Evolutionary conservation across 1,284 basidiomycete species (phyloP).

Genomic region (Tausonia pullulans): DNA sequence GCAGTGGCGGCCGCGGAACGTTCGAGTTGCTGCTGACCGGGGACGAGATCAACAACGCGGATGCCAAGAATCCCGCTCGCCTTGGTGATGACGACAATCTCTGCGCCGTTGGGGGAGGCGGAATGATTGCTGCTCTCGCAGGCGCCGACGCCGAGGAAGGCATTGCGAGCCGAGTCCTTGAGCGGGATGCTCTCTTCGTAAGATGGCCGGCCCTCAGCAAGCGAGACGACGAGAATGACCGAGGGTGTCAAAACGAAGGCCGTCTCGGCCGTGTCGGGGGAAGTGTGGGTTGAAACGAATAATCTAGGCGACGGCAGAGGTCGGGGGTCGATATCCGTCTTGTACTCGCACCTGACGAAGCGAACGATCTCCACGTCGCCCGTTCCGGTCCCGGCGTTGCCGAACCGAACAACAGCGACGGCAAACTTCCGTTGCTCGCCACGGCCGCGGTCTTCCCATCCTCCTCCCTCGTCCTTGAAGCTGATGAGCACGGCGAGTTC

Average conservation of each 20-base stretch:
- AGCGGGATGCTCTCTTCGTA: constrained; percentile 32
- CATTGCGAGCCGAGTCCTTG: constrained; percentile 28
- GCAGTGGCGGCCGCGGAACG: constrained; percentile 21
- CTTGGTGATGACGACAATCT: constrained; percentile 27
- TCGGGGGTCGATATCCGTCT: constrained; percentile 30
- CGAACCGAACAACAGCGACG: background rate
- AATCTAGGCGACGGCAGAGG: constrained; percentile 33
- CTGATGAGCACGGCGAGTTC: constrained; percentile 29
- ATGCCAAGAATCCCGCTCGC: constrained; percentile 30
- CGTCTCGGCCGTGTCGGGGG: constrained; percentile 23
- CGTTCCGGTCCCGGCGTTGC: background rate
- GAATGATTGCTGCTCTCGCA: background rate
- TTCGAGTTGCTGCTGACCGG: background rate
- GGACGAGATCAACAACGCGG: constrained; percentile 20
- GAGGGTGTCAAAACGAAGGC: constrained; percentile 35
- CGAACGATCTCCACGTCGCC: constrained; percentile 12
- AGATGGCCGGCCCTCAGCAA: constrained; percentile 19
- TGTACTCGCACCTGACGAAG: constrained; percentile 25
- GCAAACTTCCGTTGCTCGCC: constrained; percentile 3
- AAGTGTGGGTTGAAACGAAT: background rate
- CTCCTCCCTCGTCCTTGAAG: constrained; percentile 20
- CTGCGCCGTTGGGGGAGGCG: constrained; percentile 1
- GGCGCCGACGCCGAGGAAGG: constrained; percentile 28
- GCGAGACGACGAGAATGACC: constrained; percentile 31
- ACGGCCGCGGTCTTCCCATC: background rate